Percentiles rank a stretch among this genome's conserved stretches.
These are phyloP conservation scores for Krasilnikovozyma curviuscula DNA, from an alignment of 768 basidiomycete genomes.

Conservation along the genomic window DNA sequence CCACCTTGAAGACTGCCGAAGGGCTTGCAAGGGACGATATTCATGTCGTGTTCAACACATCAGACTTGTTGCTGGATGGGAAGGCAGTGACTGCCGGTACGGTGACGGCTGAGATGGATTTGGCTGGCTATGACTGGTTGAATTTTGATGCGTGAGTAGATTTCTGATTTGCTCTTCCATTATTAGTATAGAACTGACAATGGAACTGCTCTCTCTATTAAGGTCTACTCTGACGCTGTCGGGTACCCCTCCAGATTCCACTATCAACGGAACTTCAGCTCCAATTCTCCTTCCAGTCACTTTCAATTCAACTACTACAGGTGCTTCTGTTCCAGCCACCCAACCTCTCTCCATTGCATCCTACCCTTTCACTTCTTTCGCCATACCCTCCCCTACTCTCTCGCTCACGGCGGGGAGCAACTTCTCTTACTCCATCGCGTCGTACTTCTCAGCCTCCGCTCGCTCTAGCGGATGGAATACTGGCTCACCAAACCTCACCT, in stretches of 20 bases:
- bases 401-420: slow-evolving; percentile 1
- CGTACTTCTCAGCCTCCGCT: slow-evolving; percentile 2
- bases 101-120: too few relatives aligned
- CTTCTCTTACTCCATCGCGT: slow-evolving; percentile 1
- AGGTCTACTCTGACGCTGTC: slow-evolving; percentile 1
- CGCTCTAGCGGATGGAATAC: too few relatives aligned
- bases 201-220: background rate
- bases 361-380: slow-evolving; percentile 7
- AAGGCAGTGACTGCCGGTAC: too few relatives aligned
- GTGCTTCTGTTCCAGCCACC: background rate
- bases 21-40: too few relatives aligned
- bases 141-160: slow-evolving; percentile 1
- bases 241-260: background rate
- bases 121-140: too few relatives aligned
- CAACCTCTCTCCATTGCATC: slow-evolving; percentile 4
- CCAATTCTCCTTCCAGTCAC: slow-evolving; percentile 1
- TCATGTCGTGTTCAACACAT: too few relatives aligned
- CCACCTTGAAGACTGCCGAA: too few relatives aligned
- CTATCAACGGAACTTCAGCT: slow-evolving; percentile 1
- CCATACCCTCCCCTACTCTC: background rate
- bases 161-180: too few relatives aligned
- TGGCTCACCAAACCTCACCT: too few relatives aligned
- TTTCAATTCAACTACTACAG: background rate
- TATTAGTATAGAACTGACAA: too few relatives aligned
- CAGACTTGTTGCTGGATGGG: too few relatives aligned